Base-by-base conservation (phyloP, 2,329 filamentous ascomycete genomes). In the Botryosphaeria agaves region DNA sequence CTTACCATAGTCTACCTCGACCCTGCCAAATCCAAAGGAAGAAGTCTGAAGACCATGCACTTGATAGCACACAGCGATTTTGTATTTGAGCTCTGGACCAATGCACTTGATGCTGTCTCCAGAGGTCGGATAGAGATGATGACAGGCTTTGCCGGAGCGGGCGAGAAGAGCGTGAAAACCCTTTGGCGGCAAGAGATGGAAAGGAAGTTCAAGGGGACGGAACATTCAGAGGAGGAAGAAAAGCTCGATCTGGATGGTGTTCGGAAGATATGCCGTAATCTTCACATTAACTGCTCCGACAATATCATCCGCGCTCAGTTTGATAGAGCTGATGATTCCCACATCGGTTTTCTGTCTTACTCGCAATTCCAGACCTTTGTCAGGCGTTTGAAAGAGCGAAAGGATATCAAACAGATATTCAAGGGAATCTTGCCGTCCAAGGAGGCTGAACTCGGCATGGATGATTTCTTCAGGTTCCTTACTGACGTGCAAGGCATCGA, bases 1-100 rank as follows among this genome's bases (percentile, higher is more conserved):
- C 87, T 95, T 46, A 91, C 85, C 17, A 83, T 98, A 40, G 69
- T 93, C 31, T 94, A 93, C 51, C 71, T 73, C 1, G 69, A 82
- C 21, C 74, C 78, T 0, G 79, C 83, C 41, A 77, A 76, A 36
- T 76, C 76, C 6, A 87, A 83, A 47, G 76, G 73, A 26, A 59
- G 64, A 15, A 53, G 60, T 5, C 62, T 69, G 43, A 93, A 94
- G 52, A 76, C 76, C 6, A 72, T 95, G 60, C 84, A 95, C 51
- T 65, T 98, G 30, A 74, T 94, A 34, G 82, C 85, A 16, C 76
- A 76, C 7, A 75, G 77, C 36, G 62, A 73, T 28, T 69, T 73
- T 40, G 70, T 74, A 5, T 77, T 87, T 43, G 63, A 72, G 18
- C 62, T 81, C 16, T 95, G 87, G 89, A 83, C 76, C 1, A 70